Evolutionary conservation across 768 basidiomycete genomes (phyloP).

Genomic region (Cystofilobasidium bisporidii): DNA sequence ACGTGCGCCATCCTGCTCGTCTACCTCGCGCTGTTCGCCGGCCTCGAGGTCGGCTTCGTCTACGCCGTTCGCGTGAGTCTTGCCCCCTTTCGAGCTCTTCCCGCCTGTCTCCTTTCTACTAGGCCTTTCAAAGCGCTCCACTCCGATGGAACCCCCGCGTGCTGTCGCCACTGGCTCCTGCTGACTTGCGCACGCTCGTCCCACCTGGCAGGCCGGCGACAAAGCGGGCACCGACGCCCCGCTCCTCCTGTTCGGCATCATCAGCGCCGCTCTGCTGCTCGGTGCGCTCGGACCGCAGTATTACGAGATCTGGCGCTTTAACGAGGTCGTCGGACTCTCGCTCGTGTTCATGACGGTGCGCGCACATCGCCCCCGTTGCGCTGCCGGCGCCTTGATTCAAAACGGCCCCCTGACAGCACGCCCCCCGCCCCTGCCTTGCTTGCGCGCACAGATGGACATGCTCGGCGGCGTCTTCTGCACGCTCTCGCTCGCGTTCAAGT

Average conservation of each 20-base stretch:
- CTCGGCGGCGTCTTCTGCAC: constrained; percentile 61
- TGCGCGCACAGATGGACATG: constrained; percentile 44
- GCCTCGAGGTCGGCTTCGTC: constrained; percentile 54
- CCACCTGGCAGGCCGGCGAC: constrained; percentile 40
- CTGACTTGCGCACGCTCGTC: not conserved
- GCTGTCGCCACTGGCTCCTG: not conserved
- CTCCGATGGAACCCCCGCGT: not conserved
- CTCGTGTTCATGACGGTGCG: constrained; percentile 55
- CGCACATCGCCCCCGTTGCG: not conserved
- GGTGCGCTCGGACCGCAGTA: constrained; percentile 56
- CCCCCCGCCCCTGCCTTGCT: no score
- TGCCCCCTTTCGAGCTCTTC: not conserved
- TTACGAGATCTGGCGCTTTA: constrained; percentile 59
- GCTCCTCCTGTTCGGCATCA: constrained; percentile 54
- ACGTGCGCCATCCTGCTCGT: constrained; percentile 42
- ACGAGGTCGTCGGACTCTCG: constrained; percentile 52
- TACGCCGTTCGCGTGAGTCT: constrained; percentile 50
- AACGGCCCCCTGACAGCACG: no score
- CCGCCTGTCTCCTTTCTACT: not conserved
- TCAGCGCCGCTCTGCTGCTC: constrained; percentile 53
- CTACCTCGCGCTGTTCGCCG: constrained; percentile 47
- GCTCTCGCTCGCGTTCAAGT: constrained; percentile 59
- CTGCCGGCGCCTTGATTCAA: no score
- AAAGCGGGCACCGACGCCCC: constrained; percentile 41
- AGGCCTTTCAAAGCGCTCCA: not conserved